A percentile compares a stretch with the other conserved stretches of the same genome.
Conservation (phyloP, 805 yeast species). For the Metschnikowia noctiluminum region DNA sequence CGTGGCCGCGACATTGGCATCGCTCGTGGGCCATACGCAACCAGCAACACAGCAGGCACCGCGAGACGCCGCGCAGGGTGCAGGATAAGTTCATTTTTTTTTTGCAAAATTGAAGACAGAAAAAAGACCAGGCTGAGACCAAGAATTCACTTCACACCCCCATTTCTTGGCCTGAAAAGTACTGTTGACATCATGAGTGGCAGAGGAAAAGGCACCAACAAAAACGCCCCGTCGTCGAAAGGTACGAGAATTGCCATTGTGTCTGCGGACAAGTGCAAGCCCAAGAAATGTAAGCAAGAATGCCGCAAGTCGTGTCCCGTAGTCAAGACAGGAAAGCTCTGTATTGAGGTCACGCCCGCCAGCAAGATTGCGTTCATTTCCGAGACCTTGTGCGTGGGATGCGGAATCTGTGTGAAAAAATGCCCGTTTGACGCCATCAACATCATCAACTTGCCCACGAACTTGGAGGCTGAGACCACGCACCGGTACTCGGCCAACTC, state of each 20-base stretch:
- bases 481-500: conserved; percentile 98
- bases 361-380: conserved; percentile 93
- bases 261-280: conserved; percentile 91
- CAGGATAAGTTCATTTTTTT: not conserved
- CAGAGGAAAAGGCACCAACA: conserved; percentile 18
- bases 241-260: conserved; percentile 94
- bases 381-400: conserved; percentile 93
- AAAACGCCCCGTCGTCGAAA: conserved; percentile 22
- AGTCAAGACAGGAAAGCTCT: conserved; percentile 93
- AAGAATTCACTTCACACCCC: too few relatives aligned
- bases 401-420: conserved; percentile 99
- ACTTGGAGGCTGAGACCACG: conserved; percentile 86
- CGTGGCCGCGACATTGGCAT: not conserved
- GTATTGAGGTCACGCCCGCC: conserved; percentile 92
- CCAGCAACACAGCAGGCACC: not conserved
- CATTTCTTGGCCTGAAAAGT: too few relatives aligned
- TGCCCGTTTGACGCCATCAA: conserved; percentile 98
- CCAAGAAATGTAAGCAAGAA: conserved; percentile 97
- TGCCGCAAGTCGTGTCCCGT: conserved; percentile 97
- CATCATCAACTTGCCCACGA: conserved; percentile 94
- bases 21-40: not conserved
- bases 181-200: conserved; percentile 16
- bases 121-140: conserved; percentile 2
- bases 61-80: not conserved
- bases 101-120: not conserved